These are phyloP conservation scores for Neoboletus magnificus DNA, from an alignment of 768 basidiomycete genomes.

Conservation along the genomic window DNA sequence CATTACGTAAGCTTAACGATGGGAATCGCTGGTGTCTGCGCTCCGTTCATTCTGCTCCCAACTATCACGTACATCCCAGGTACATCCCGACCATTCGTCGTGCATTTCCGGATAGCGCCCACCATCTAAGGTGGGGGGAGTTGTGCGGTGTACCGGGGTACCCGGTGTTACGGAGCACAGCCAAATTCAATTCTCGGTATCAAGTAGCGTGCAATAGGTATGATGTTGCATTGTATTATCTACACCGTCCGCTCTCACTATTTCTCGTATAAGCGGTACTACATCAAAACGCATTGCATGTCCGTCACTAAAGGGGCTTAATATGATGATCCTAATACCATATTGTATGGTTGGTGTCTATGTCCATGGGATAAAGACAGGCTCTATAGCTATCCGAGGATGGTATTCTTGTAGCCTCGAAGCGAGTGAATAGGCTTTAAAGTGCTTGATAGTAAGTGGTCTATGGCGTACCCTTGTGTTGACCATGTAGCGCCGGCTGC, in stretches of 20 bases:
- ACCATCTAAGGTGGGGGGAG: not conserved
- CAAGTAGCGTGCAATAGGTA: not conserved
- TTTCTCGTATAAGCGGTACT: not conserved
- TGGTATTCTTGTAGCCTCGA: not conserved
- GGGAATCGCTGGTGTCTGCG: too few relatives aligned
- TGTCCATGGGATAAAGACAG: not conserved
- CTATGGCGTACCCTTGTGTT: not conserved
- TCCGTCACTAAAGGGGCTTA: not conserved
- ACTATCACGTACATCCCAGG: too few relatives aligned
- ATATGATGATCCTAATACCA: not conserved
- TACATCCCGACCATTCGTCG: too few relatives aligned
- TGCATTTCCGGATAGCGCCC: not conserved
- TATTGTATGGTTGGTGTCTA: constrained; percentile 6
- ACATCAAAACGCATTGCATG: not conserved
- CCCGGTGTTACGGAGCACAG: not conserved
- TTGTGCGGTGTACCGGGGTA: too few relatives aligned
- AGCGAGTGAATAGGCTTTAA: not conserved
- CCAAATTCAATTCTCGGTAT: not conserved
- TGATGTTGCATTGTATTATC: not conserved
- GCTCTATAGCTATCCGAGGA: constrained; percentile 6
- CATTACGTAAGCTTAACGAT: too few relatives aligned
- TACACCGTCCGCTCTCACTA: not conserved
- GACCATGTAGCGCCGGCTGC: constrained; percentile 4
- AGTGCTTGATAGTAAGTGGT: constrained; percentile 4
- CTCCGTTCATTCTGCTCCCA: too few relatives aligned